Evolutionary conservation across 169 alveolate species (phyloP), one percentile per base, ranked within the genome.

Genomic region (Cryptosporidium tyzzeri): DNA sequence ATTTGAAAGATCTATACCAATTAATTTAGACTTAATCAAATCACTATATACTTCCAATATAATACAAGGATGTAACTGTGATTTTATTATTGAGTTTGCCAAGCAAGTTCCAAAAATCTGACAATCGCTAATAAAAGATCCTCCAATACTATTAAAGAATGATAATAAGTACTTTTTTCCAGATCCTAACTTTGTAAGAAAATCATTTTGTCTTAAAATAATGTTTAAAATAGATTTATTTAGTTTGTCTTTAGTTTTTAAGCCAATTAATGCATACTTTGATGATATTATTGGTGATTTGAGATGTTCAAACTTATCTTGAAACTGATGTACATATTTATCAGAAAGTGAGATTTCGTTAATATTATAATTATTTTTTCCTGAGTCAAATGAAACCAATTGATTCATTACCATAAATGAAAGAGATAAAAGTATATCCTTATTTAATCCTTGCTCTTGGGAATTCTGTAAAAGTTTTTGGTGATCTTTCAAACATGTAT

Each of bases 261-360:
- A 31, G 7, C 75, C 75, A 14, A 80, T 45, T 26, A 80, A 48
- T 12, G 89, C 89, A 41, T 45, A 65, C 2, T 80, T 80, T 62
- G 89, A 80, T 12, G 58, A 41, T 21, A 62, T 23, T 12, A 80
- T 62, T 62, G 89, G 89, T 5, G 89, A 80, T 29, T 80, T 80
- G 21, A 80, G 55, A 16, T 50, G 59, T 3, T 33, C 70, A 61
- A 62, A 65, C 21, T 39, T 33, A 39, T 80, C 75, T 21, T 31
- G 69, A 29, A 61, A 18, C 31, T n/a, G 41, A 3, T 10, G 14
- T 10, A 80, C 5, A 21, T 80, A 80, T 8, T 23, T 62, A n/a
- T 31, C 31, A 18, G 89, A 39, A 4, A 80, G 29, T n/a, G 67
- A 45, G 23, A 45, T 18, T 26, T 62, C 75, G 29, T 33, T 33